phyloP scores from a whole-genome alignment of 371 early-diverging fungal species.

The Mortierella sp. region DNA sequence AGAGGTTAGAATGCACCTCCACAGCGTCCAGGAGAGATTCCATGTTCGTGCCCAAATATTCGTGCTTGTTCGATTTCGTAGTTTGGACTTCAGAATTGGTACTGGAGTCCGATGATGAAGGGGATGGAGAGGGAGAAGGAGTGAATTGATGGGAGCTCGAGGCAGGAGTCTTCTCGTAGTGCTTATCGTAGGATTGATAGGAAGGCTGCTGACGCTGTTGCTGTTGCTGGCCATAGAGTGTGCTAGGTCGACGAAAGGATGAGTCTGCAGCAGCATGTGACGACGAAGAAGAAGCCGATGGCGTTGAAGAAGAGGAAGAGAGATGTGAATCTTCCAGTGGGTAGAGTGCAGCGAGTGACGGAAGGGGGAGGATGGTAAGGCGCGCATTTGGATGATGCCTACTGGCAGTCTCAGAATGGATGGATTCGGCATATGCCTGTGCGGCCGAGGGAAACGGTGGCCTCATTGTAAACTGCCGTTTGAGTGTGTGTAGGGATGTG shows the following conservation, averaged over 20 bases:
- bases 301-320: slow-evolving; percentile 10
- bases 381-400: slow-evolving; percentile 53
- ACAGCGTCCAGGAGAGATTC: slow-evolving; percentile 43
- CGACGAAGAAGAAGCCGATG: background rate
- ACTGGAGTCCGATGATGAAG: slow-evolving; percentile 3
- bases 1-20: slow-evolving; percentile 29
- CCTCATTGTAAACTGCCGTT: slow-evolving; percentile 24
- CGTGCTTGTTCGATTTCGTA: slow-evolving; percentile 18
- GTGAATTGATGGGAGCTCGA: slow-evolving; percentile 8
- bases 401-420: slow-evolving; percentile 53
- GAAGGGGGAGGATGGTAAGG: slow-evolving; percentile 53
- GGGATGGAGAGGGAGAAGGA: slow-evolving; percentile 7
- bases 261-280: background rate
- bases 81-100: background rate
- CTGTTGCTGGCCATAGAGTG: slow-evolving; percentile 9
- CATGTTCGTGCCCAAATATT: slow-evolving; percentile 43
- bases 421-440: slow-evolving; percentile 53
- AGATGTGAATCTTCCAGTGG: slow-evolving; percentile 25
- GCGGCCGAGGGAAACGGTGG: slow-evolving; percentile 53
- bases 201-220: slow-evolving; percentile 27
- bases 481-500: background rate
- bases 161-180: slow-evolving; percentile 25
- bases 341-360: slow-evolving; percentile 49
- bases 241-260: background rate
- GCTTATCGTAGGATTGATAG: slow-evolving; percentile 40